Evolutionary conservation across 805 yeast genomes (phyloP), one percentile per base, ranked within the genome.

Genomic region (Starmerella davenportii): DNA sequence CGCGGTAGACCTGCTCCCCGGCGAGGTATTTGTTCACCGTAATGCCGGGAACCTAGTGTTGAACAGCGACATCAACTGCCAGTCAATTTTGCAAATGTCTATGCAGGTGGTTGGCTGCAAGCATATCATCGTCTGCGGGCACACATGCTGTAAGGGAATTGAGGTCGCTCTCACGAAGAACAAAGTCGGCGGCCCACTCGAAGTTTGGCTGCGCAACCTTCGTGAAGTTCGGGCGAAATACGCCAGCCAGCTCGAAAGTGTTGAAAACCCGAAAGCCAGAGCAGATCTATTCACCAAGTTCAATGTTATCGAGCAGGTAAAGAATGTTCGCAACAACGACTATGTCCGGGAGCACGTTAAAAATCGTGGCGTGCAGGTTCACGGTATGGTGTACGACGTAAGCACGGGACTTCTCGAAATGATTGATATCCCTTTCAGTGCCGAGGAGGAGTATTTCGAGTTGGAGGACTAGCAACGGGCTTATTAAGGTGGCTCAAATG

Each of bases 111-210:
- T 85, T 43, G 77, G 79, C 52, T 92, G 87, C 30, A 68, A 66
- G 47, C 81, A 79, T 53, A 73, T 85, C 38, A 68, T 85, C 39
- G 78, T 85, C 4, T 80, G 94, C 59, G 96, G 95, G 3, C 96
- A 85, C 60, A 78, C 90, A 24, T 93, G 81, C 57, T 85, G 96
- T 65, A 95, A 94, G 36, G 95, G 95, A 23, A 72, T 81, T 37
- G 73, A 79, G 72, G 82, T 93, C 18, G 73, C 84, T 7, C 60
- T 85, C 35, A 66, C 75, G 2, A 64, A 70, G 41, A 70, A 73
- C 50, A 68, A 68, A 48, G 63, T 75, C 25, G 84, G 84, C 25
- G 74, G 77, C 21, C 70, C 70, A 9, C 58, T 85, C 48, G 81
- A 76, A 50, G 73, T 72, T 37, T 78, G 85, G 85, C 64, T 78